Conservation (phyloP, 371 early-diverging fungal species). For the Globomyces sp. region DNA sequence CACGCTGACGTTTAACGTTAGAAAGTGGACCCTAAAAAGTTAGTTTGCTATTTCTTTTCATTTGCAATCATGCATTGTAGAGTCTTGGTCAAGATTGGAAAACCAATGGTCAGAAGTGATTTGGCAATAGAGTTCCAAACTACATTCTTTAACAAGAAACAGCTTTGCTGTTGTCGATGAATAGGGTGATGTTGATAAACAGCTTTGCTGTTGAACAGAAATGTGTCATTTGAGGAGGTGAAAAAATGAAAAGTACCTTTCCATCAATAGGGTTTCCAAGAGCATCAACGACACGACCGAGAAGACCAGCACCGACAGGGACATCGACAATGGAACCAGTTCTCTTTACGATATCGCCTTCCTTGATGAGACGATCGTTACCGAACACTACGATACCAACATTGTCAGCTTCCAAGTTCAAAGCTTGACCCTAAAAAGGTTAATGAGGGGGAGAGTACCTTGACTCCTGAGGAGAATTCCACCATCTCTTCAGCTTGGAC, state of each 20-base stretch:
- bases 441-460: slow-evolving; percentile 51
- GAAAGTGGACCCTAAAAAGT: slow-evolving; percentile 68
- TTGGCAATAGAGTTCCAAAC: no score
- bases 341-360: slow-evolving; percentile 96
- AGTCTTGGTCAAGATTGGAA: not conserved
- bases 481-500: slow-evolving; percentile 99
- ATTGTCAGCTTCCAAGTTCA: slow-evolving; percentile 96
- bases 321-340: slow-evolving; percentile 97
- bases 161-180: not conserved
- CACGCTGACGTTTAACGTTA: slow-evolving; percentile 78
- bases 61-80: no score
- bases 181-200: not conserved
- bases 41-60: no score
- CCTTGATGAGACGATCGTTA: slow-evolving; percentile 96
- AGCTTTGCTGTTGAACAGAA: no score
- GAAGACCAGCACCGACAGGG: slow-evolving; percentile 84
- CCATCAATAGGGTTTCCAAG: slow-evolving; percentile 97
- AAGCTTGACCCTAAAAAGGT: slow-evolving; percentile 83
- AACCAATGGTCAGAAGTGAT: no score
- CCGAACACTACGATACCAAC: slow-evolving; percentile 98
- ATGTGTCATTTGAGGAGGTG: not conserved
- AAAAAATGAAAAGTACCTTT: slow-evolving; percentile 50
- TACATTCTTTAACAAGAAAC: not conserved
- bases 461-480: slow-evolving; percentile 95
- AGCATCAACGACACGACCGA: slow-evolving; percentile 96